A percentile compares a stretch with the other conserved stretches of the same genome.
Evolutionary conservation across 2,329 filamentous ascomycete genomes (phyloP).

Genomic region (Aspergillus brasiliensis): DNA sequence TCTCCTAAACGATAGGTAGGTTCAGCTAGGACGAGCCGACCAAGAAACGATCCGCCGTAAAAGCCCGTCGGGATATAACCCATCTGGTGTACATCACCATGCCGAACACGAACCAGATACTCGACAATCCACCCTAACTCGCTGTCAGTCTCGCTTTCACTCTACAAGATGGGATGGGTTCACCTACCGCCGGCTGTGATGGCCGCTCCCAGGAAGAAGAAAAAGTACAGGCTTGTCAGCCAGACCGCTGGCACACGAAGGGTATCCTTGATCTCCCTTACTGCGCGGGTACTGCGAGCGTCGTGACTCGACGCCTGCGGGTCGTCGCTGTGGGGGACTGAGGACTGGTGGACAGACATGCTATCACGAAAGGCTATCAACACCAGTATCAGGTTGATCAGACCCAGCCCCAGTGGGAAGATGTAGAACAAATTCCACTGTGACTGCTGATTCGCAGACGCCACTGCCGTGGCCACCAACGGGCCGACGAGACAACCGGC

Average conservation of each 20-base stretch:
- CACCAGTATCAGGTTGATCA: conserved; percentile 54
- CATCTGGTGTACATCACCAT: conserved; percentile 58
- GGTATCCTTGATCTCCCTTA: conserved; percentile 28
- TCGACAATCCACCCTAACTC: conserved; percentile 63
- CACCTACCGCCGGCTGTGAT: conserved; percentile 53
- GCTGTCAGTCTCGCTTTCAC: background rate
- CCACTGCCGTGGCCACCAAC: conserved; percentile 57
- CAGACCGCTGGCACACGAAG: conserved; percentile 46
- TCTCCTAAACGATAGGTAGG: conserved; percentile 63
- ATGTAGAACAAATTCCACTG: conserved; percentile 61
- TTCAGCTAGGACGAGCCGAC: conserved; percentile 60
- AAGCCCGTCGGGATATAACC: conserved; percentile 66
- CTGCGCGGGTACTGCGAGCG: conserved; percentile 10
- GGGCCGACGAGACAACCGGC: conserved; percentile 60
- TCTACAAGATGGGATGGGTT: background rate
- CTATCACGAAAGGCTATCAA: conserved; percentile 53
- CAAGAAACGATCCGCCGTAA: conserved; percentile 60
- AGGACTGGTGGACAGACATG: conserved; percentile 4
- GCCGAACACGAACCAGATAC: conserved; percentile 62
- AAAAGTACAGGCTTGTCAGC: conserved; percentile 64
- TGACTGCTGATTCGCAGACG: conserved; percentile 36
- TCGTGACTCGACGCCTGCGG: background rate
- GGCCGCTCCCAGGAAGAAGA: conserved; percentile 61
- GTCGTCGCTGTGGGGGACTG: background rate
- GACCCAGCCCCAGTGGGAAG: conserved; percentile 56